These are phyloP conservation scores for Yamadazyma triangularis DNA, from an alignment of 1,139 yeast species.

Conservation along the genomic window DNA sequence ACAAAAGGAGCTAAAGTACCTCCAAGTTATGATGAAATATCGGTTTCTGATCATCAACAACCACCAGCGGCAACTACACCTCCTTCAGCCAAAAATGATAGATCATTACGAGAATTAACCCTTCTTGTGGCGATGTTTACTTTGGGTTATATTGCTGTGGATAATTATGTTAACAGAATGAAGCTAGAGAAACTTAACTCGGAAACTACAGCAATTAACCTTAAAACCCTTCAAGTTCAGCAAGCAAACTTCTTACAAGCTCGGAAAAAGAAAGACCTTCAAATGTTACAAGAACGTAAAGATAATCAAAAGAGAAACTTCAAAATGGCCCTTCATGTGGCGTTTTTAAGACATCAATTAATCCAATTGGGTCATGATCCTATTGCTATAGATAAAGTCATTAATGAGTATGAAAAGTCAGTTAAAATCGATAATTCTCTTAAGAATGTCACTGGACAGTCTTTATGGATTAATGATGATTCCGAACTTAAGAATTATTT, in stretches of 20 bases:
- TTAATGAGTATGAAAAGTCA: constrained; percentile 49
- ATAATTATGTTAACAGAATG: constrained; percentile 43
- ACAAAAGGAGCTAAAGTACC: not conserved
- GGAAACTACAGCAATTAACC: constrained; percentile 38
- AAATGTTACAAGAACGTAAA: constrained; percentile 43
- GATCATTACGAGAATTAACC: constrained; percentile 25
- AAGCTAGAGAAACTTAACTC: constrained; percentile 36
- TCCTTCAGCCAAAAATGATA: constrained; percentile 4
- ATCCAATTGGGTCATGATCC: constrained; percentile 52
- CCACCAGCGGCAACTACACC: constrained; percentile 1
- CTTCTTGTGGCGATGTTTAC: constrained; percentile 35
- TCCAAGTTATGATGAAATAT: not conserved
- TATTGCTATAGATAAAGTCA: constrained; percentile 45
- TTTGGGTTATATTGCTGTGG: constrained; percentile 47
- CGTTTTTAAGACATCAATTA: constrained; percentile 56
- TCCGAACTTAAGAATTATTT: constrained; percentile 44
- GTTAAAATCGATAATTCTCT: constrained; percentile 54
- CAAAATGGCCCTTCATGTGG: constrained; percentile 62
- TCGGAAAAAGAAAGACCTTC: constrained; percentile 44
- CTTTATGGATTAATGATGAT: constrained; percentile 56
- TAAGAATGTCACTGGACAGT: constrained; percentile 50
- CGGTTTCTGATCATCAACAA: too few species aligned
- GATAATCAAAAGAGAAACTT: constrained; percentile 47
- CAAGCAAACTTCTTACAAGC: constrained; percentile 41
- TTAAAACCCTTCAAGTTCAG: constrained; percentile 39